Conservation (phyloP, 2,329 filamentous ascomycete genomes). For the Ceratocystis cubensis region DNA sequence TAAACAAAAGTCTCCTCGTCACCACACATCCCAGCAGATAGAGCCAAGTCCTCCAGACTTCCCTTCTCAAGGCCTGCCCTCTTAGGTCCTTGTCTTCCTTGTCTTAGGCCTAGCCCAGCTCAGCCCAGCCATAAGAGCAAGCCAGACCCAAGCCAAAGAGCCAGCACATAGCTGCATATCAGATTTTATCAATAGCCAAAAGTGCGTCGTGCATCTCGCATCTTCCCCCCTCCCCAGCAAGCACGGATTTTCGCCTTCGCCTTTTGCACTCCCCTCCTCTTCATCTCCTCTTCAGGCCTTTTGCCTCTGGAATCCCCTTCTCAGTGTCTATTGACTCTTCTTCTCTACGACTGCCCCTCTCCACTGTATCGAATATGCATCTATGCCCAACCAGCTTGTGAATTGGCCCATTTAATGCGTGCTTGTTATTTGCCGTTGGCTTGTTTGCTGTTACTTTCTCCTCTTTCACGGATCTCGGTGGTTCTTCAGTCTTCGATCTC, state of each 20-base stretch:
- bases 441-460: neutral
- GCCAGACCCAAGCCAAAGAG: neutral
- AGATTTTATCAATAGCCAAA: neutral
- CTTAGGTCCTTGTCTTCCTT: too few relatives aligned
- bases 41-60: too few relatives aligned
- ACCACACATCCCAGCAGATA: neutral
- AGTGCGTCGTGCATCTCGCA: neutral
- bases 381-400: conserved; percentile 1
- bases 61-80: too few relatives aligned
- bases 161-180: conserved; percentile 10
- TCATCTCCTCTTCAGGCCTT: neutral
- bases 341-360: neutral
- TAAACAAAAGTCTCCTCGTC: neutral
- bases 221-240: neutral
- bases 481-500: conserved; percentile 1
- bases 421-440: neutral
- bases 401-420: neutral
- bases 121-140: neutral
- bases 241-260: neutral
- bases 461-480: neutral
- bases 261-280: neutral
- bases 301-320: neutral
- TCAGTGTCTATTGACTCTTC: neutral
- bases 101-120: neutral
- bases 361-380: conserved; percentile 8